These are phyloP conservation scores for Oxyria digyna DNA, from an alignment of 148 eudicot species.

Conservation along the genomic window DNA sequence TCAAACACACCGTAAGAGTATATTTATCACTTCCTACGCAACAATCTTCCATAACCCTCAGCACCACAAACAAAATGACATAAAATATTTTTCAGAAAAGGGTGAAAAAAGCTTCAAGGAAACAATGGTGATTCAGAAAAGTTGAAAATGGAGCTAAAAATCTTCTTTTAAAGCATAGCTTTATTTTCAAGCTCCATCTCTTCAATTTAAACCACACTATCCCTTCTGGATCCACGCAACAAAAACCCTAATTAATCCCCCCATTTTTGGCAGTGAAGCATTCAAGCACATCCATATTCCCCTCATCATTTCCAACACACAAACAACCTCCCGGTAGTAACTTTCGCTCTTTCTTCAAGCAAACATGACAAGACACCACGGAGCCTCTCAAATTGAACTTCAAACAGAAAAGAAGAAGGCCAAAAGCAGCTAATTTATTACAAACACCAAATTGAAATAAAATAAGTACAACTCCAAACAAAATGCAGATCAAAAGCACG, in stretches of 20 bases:
- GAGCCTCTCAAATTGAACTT: slow-evolving; percentile 1
- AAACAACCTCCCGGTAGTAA: not conserved
- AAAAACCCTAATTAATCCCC: not conserved
- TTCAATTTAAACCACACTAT: not conserved
- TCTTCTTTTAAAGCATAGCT: not conserved
- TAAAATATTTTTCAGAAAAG: too few relatives aligned
- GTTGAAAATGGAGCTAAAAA: not conserved
- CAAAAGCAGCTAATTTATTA: not conserved
- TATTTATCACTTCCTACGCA: not conserved
- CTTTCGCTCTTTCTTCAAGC: not conserved
- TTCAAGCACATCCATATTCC: not conserved
- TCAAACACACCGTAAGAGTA: not conserved
- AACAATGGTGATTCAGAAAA: not conserved
- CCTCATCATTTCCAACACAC: not conserved
- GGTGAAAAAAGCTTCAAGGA: too few relatives aligned
- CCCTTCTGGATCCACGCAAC: not conserved
- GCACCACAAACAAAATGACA: too few relatives aligned
- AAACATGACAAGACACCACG: not conserved
- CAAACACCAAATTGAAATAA: too few relatives aligned
- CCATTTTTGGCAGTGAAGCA: not conserved
- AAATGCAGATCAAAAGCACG: slow-evolving; percentile 3
- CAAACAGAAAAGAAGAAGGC: not conserved
- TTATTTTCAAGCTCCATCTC: not conserved
- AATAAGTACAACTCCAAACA: not conserved
- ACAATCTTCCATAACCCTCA: not conserved